Evolutionary conservation across 2,329 filamentous ascomycete species (phyloP).

Genomic region (Paraphoma chrysanthemicola): DNA sequence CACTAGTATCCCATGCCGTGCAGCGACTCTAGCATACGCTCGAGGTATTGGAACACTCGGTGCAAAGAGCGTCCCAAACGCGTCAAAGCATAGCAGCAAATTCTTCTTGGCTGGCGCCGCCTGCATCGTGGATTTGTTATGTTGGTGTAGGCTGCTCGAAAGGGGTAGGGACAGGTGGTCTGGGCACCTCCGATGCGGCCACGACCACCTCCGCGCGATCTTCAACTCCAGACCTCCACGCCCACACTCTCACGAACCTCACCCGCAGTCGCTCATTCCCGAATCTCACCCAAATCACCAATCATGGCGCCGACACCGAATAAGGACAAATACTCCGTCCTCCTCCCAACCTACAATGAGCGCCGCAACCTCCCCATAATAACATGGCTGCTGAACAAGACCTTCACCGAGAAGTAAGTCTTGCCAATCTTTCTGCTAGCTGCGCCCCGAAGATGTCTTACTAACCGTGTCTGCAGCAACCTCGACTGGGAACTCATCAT

Average conservation of each 20-base stretch:
- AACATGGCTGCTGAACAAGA: slow-evolving; percentile 90
- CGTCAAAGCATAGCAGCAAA: slow-evolving; percentile 68
- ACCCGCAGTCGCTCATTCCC: slow-evolving; percentile 40
- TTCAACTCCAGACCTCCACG: slow-evolving; percentile 14
- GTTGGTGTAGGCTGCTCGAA: slow-evolving; percentile 17
- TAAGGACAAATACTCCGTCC: slow-evolving; percentile 90
- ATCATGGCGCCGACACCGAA: slow-evolving; percentile 43
- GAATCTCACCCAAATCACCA: slow-evolving; percentile 19
- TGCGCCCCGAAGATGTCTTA: slow-evolving; percentile 10
- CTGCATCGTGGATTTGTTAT: slow-evolving; percentile 10
- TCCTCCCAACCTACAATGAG: slow-evolving; percentile 98
- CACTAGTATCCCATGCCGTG: slow-evolving; percentile 56
- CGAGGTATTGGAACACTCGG: slow-evolving; percentile 58
- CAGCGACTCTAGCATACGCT: slow-evolving; percentile 63
- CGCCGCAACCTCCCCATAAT: slow-evolving; percentile 96
- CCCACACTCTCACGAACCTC: slow-evolving; percentile 9
- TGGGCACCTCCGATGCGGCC: slow-evolving; percentile 23
- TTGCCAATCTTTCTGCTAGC: too few relatives aligned
- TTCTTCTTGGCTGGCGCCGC: slow-evolving; percentile 44
- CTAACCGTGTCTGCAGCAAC: slow-evolving; percentile 62
- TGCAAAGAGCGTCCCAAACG: slow-evolving; percentile 69
- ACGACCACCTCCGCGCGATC: slow-evolving; percentile 32
- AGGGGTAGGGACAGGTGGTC: slow-evolving; percentile 22
- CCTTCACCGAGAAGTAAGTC: slow-evolving; percentile 83
- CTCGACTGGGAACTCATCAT: slow-evolving; percentile 98